Evolutionary conservation across 2,329 filamentous ascomycete genomes (phyloP), one percentile per base, ranked within the genome.

Genomic region (Dichotomopilus funicola): DNA sequence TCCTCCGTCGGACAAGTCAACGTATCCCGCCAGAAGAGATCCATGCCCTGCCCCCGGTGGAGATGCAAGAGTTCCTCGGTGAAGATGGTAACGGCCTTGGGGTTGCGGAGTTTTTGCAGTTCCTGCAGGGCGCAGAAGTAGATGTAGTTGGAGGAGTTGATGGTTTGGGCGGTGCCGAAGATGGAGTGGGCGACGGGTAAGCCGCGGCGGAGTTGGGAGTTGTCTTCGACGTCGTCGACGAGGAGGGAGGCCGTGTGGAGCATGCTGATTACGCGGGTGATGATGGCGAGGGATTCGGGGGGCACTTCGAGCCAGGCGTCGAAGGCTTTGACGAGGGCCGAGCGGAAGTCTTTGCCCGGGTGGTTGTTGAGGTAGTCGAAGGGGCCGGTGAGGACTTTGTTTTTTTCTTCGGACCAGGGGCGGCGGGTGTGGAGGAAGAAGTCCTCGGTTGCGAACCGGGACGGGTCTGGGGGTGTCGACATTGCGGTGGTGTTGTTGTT

Each of bases 71-170:
- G 78, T 73, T 95, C 90, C 60, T 94, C 88, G 12, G 86, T 86
- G 66, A 88, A 95, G 53, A 91, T 86, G 58, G 77, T 73, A 56
- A 92, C 79, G 31, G 82, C 80, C 40, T 78, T 75, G 1, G 83
- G 82, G 67, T 89, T 66, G 51, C 90, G 80, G 84, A 95, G 80
- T 63, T 81, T 83, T 61, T 85, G 78, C 8, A 95, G 75, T 70
- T 92, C 88, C 62, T 87, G 82, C 49, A 94, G 77, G 0, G 89
- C 89, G 63, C 79, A 77, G 69, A 95, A 94, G 75, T 94, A 95
- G 57, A 92, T 82, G 72, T 95, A 95, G 72, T 95, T 95, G 61
- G 89, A 89, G 49, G 85, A 87, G 72, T 95, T 95, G 72, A 95
- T 94, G 44, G 89, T 94, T 71, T 95, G 90, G 5, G 90, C 85